phyloP scores from a whole-genome alignment of 176 grass and related monocot genomes.

The Microstegium vimineum region DNA sequence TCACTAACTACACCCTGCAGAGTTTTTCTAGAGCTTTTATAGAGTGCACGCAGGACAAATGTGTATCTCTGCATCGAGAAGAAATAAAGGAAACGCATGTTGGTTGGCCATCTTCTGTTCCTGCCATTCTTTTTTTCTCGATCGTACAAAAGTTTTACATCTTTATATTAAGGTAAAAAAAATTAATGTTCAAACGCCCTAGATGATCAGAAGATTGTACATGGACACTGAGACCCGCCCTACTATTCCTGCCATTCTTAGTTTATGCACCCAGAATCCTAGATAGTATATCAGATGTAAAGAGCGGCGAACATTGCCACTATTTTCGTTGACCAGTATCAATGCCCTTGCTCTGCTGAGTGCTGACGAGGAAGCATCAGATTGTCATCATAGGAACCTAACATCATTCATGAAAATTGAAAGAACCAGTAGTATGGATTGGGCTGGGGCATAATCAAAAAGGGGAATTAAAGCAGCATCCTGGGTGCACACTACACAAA shows the following conservation, averaged over 20 bases:
- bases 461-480: not conserved
- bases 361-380: constrained; percentile 5
- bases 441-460: not conserved
- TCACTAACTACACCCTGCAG: not conserved
- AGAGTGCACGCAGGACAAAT: not conserved
- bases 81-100: not conserved
- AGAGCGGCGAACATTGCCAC: not conserved
- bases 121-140: not conserved
- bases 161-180: too few relatives aligned
- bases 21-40: not conserved
- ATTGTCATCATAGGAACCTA: not conserved
- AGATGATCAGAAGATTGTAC: too few relatives aligned
- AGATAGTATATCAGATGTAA: not conserved
- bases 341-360: not conserved
- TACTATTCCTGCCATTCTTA: not conserved
- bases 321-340: not conserved
- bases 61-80: not conserved
- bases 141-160: too few relatives aligned
- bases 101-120: not conserved
- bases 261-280: not conserved
- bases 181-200: too few relatives aligned
- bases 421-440: not conserved
- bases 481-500: not conserved
- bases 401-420: not conserved
- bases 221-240: too few relatives aligned